A percentile compares a stretch with the other conserved stretches of the same genome.
Conservation (phyloP, 2,329 filamentous ascomycete species). For the Arthrobotrys sinensis region DNA sequence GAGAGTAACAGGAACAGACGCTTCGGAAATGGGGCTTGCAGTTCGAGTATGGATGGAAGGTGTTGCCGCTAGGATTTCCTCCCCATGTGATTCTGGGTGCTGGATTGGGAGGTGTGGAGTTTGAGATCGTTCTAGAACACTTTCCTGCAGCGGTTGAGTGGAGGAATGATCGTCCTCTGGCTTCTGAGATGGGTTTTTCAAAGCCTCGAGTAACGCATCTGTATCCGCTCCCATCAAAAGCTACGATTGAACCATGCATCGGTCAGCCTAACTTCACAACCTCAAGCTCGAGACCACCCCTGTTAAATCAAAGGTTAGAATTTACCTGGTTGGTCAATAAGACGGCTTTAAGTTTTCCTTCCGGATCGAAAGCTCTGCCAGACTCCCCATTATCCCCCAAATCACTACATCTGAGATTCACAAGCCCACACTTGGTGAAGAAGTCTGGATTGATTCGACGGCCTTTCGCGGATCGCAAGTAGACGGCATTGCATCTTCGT, state of each 20-base stretch:
- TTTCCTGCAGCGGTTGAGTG: background rate
- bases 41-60: too few species aligned
- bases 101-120: background rate
- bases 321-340: background rate
- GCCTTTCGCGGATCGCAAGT: slow-evolving; percentile 5
- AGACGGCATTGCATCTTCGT: background rate
- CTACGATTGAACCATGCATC: background rate
- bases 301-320: too few species aligned
- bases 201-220: background rate
- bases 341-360: background rate
- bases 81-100: background rate
- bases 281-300: too few species aligned
- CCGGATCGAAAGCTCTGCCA: background rate
- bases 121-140: background rate
- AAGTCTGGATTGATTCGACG: slow-evolving; percentile 11
- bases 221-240: background rate
- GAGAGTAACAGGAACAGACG: background rate
- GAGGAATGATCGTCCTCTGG: background rate
- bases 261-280: background rate
- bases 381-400: background rate
- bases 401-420: background rate
- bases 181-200: background rate
- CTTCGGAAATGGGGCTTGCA: background rate
- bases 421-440: slow-evolving; percentile 5
- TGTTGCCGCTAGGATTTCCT: background rate